Percentiles rank a stretch among this genome's conserved stretches.
Evolutionary conservation across 495 filamentous ascomycete genomes (phyloP).

Genomic region (Penicillium samsonianum): DNA sequence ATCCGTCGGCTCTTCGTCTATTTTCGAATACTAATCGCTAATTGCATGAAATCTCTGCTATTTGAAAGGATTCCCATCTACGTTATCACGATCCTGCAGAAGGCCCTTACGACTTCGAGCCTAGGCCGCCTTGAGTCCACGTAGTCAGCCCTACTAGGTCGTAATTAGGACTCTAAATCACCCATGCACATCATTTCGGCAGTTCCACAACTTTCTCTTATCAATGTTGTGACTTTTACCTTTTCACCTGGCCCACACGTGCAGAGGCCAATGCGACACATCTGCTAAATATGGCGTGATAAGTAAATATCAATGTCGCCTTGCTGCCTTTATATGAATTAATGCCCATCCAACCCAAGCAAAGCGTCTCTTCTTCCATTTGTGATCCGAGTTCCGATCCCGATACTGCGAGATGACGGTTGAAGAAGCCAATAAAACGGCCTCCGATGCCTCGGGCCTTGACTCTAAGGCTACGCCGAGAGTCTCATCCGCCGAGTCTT

Average conservation of each 20-base stretch:
- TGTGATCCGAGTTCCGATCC: neutral
- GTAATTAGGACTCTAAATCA: slow-evolving; percentile 9
- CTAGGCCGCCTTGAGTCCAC: neutral
- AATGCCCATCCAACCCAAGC: neutral
- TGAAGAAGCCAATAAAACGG: slow-evolving; percentile 21
- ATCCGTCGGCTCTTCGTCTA: neutral
- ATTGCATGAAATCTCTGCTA: neutral
- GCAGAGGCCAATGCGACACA: neutral
- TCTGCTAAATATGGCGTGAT: slow-evolving; percentile 26
- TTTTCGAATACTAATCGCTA: neutral
- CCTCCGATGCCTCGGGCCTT: slow-evolving; percentile 1
- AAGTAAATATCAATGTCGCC: slow-evolving; percentile 7
- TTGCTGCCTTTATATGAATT: slow-evolving; percentile 5
- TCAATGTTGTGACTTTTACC: neutral
- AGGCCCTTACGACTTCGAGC: neutral
- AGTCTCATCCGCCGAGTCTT: slow-evolving; percentile 24
- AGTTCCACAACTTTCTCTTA: slow-evolving; percentile 2
- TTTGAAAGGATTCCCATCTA: neutral
- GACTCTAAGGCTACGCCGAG: slow-evolving; percentile 15
- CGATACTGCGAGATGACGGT: slow-evolving; percentile 20
- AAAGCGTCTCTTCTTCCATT: neutral
- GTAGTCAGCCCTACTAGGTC: neutral
- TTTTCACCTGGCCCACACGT: neutral
- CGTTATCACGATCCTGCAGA: neutral
- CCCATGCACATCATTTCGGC: neutral